Percentiles rank a stretch among this genome's conserved stretches.
Evolutionary conservation across 192 early-diverging fungal genomes (phyloP).

Genomic region (Podila horticola): DNA sequence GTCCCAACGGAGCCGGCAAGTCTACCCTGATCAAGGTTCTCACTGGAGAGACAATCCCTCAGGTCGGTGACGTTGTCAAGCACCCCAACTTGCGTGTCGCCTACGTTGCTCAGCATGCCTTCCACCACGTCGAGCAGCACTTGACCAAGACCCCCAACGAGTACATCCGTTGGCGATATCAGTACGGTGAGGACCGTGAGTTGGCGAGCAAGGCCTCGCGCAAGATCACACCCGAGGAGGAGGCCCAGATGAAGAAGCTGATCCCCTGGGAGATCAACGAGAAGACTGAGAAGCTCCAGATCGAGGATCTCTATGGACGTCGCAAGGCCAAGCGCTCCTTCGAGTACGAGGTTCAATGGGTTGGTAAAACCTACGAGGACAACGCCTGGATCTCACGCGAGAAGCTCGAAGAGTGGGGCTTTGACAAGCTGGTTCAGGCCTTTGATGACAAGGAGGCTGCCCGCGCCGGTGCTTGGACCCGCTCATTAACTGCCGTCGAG

Average conservation of each 20-base stretch:
- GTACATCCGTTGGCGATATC: conserved; percentile 84
- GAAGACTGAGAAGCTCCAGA: conserved; percentile 58
- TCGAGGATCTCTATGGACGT: conserved; percentile 67
- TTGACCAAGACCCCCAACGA: conserved; percentile 63
- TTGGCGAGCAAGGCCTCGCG: conserved; percentile 78
- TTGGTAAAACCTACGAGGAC: conserved; percentile 76
- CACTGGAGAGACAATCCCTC: conserved; percentile 80
- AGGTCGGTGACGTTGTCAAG: conserved; percentile 78
- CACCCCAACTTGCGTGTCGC: conserved; percentile 86
- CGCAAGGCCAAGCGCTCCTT: conserved; percentile 75
- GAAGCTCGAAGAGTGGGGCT: conserved; percentile 78
- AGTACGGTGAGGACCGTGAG: conserved; percentile 80
- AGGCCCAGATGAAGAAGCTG: conserved; percentile 51
- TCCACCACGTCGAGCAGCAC: conserved; percentile 88
- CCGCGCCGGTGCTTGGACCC: conserved; percentile 71
- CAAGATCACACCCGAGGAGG: conserved; percentile 72
- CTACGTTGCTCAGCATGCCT: conserved; percentile 87
- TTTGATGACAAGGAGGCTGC: conserved; percentile 69
- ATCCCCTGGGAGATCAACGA: conserved; percentile 49
- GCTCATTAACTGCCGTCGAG: conserved; percentile 75
- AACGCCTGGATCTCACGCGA: conserved; percentile 78
- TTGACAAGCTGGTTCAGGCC: conserved; percentile 75
- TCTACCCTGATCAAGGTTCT: conserved; percentile 72
- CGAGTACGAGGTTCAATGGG: conserved; percentile 77
- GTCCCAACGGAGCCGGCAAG: conserved; percentile 59